A percentile compares a stretch with the other conserved stretches of the same genome.
Evolutionary conservation across 306 rosid species (phyloP).

Genomic region (Begonia loranthoides): DNA sequence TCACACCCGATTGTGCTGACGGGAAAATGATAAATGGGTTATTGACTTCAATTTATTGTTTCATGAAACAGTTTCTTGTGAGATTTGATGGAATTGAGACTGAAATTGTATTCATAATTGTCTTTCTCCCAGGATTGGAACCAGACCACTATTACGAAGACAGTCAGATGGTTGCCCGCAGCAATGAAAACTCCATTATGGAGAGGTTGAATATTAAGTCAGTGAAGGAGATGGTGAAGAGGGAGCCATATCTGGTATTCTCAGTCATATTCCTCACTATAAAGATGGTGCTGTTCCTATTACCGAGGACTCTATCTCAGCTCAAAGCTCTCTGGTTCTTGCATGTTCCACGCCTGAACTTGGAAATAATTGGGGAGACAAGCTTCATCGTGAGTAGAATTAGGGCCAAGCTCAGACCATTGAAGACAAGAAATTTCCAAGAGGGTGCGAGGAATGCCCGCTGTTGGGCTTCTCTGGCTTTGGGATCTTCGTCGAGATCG

Average conservation of each 20-base stretch:
- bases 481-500: slow-evolving; percentile 1
- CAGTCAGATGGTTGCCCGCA: slow-evolving; percentile 12
- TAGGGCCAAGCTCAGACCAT: slow-evolving; percentile 52
- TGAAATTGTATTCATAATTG: not conserved
- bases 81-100: no score
- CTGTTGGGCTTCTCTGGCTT: slow-evolving; percentile 7
- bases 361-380: slow-evolving; percentile 66
- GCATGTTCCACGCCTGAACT: slow-evolving; percentile 36
- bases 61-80: no score
- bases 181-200: slow-evolving; percentile 16
- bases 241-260: slow-evolving; percentile 42
- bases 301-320: slow-evolving; percentile 22
- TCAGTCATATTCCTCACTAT: slow-evolving; percentile 45
- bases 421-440: slow-evolving; percentile 59
- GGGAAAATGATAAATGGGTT: no score
- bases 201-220: slow-evolving; percentile 19
- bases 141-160: slow-evolving; percentile 19
- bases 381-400: slow-evolving; percentile 46
- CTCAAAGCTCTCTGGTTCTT: slow-evolving; percentile 40
- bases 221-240: slow-evolving; percentile 21
- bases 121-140: slow-evolving; percentile 34
- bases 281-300: slow-evolving; percentile 25
- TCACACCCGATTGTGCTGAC: no score
- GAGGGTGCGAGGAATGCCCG: slow-evolving; percentile 8
- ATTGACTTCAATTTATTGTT: no score